phyloP scores from a whole-genome alignment of 164 flowering plant genomes.

The Vitis riparia region DNA sequence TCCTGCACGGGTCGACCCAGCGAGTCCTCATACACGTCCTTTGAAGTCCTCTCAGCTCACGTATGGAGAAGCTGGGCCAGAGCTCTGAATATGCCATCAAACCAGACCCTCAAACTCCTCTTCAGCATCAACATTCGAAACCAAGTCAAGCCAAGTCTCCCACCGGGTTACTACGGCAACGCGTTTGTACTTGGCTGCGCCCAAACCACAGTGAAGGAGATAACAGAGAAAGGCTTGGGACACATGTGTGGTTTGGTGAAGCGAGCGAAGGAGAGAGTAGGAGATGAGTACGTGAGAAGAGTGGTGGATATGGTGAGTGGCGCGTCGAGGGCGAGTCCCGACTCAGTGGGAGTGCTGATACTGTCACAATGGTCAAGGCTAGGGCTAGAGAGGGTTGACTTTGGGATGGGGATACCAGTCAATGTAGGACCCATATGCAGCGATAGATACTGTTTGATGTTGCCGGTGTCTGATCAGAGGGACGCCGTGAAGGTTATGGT shows the following conservation, averaged over 20 bases:
- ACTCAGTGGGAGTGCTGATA: constrained; percentile 63
- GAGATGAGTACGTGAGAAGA: constrained; percentile 43
- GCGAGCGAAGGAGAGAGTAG: constrained; percentile 54
- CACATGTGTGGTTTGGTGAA: constrained; percentile 42
- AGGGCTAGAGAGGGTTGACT: constrained; percentile 70
- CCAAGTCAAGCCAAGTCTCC: constrained; percentile 57
- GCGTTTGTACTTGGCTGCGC: constrained; percentile 68
- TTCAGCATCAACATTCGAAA: constrained; percentile 57
- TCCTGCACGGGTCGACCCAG: constrained; percentile 13
- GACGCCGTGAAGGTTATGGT: constrained; percentile 66
- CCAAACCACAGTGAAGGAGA: constrained; percentile 37
- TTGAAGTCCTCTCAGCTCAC: constrained; percentile 70
- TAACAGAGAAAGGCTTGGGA: constrained; percentile 46
- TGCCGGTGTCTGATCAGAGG: constrained; percentile 44
- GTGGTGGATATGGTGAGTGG: constrained; percentile 43
- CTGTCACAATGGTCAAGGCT: constrained; percentile 77
- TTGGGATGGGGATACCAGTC: constrained; percentile 67
- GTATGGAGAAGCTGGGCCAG: constrained; percentile 76
- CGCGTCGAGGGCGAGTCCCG: constrained; percentile 44
- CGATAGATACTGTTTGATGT: constrained; percentile 58
- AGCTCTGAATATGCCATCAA: constrained; percentile 41
- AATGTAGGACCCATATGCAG: constrained; percentile 53
- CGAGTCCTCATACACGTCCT: constrained; percentile 40
- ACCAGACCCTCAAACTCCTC: constrained; percentile 44
- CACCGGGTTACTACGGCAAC: constrained; percentile 75